Evolutionary conservation across 73 alveolate genomes (phyloP).

Genomic region (Stentor coeruleus): DNA sequence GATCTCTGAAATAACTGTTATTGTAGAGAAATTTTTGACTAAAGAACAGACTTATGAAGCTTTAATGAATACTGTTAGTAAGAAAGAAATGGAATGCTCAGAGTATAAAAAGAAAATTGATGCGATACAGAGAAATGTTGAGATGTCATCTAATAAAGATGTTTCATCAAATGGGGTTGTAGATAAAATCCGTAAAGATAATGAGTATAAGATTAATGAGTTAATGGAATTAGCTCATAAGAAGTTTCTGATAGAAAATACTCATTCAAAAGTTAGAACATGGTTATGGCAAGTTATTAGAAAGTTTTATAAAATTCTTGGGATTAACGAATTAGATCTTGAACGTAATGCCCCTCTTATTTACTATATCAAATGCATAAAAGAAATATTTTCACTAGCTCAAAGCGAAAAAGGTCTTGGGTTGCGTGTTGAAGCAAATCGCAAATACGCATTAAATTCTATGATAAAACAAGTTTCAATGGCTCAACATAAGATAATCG

Average conservation of each 20-base stretch:
- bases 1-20: not conserved
- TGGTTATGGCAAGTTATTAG: not conserved
- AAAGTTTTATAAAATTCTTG: not conserved
- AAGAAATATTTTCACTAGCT: not conserved
- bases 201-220: not conserved
- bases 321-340: not conserved
- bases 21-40: slow-evolving; percentile 13
- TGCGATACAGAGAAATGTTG: not conserved
- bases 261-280: not conserved
- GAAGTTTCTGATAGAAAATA: not conserved
- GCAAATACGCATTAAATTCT: not conserved
- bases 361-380: not conserved
- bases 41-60: slow-evolving; percentile 23
- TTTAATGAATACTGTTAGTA: slow-evolving; percentile 4
- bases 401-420: not conserved
- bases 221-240: not conserved
- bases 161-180: not conserved
- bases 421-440: not conserved
- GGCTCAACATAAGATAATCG: not conserved
- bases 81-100: not conserved
- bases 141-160: not conserved
- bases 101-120: slow-evolving; percentile 7
- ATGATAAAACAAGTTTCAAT: not conserved
- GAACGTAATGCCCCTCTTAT: too few relatives aligned
- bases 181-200: not conserved